phyloP scores from a whole-genome alignment of 1,139 yeast species.

The Yamadazyma pseudoaaseri region DNA sequence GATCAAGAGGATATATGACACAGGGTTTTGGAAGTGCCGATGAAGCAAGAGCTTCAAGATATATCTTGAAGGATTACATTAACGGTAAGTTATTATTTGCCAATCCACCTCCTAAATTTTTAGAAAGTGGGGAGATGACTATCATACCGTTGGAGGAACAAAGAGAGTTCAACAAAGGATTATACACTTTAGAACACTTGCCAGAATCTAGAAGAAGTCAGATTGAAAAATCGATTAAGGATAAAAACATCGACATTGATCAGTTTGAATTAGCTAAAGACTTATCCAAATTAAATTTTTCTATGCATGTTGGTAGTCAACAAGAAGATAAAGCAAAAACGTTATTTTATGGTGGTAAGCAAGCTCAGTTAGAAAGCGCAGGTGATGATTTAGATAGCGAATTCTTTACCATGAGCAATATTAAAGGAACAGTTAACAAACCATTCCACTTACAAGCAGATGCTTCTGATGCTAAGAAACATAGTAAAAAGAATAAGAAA shows the following conservation, averaged over 20 bases:
- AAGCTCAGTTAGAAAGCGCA: conserved; percentile 73
- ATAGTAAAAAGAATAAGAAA: conserved; percentile 76
- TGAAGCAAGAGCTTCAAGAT: conserved; percentile 92
- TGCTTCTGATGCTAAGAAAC: conserved; percentile 56
- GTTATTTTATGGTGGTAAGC: conserved; percentile 71
- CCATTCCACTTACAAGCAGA: conserved; percentile 68
- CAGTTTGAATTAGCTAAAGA: conserved; percentile 68
- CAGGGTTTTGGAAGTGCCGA: conserved; percentile 98
- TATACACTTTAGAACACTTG: conserved; percentile 61
- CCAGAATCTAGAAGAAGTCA: conserved; percentile 77
- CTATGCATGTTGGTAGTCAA: conserved; percentile 61
- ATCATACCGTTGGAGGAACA: conserved; percentile 45
- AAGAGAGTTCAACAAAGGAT: conserved; percentile 66
- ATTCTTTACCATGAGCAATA: conserved; percentile 68
- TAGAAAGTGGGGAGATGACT: conserved; percentile 39
- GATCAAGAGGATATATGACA: conserved; percentile 97
- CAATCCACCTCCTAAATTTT: conserved; percentile 75
- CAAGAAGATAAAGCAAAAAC: conserved; percentile 33
- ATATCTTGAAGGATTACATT: conserved; percentile 90
- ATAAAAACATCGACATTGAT: conserved; percentile 50
- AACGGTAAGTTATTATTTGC: conserved; percentile 84
- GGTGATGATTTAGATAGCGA: conserved; percentile 82
- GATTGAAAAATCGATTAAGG: conserved; percentile 56
- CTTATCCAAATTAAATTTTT: conserved; percentile 70
- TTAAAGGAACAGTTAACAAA: conserved; percentile 59